phyloP scores from a whole-genome alignment of 2,329 filamentous ascomycete species.

The Phyllosticta paracitricarpa region DNA sequence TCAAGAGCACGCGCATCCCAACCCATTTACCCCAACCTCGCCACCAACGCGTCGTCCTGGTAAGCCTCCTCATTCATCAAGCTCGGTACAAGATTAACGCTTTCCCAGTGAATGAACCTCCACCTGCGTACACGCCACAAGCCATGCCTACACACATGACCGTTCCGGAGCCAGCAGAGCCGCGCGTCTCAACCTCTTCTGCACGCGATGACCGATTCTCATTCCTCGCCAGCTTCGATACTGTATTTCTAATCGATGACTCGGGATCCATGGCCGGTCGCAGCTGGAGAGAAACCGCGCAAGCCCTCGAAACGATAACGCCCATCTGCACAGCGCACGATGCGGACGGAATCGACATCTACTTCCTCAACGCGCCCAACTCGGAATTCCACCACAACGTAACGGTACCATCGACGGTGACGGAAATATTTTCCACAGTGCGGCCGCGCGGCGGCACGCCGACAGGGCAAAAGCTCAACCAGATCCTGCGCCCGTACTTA shows the following conservation, averaged over 20 bases:
- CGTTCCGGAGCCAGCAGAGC: neutral
- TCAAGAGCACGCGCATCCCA: constrained; percentile 16
- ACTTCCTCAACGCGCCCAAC: constrained; percentile 71
- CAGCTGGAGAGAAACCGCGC: constrained; percentile 66
- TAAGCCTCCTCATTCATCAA: constrained; percentile 14
- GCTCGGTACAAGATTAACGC: neutral
- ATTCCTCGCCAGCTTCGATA: constrained; percentile 75
- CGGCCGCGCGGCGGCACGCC: constrained; percentile 59
- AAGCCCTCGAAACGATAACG: constrained; percentile 62
- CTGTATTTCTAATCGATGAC: constrained; percentile 84
- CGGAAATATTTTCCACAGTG: constrained; percentile 60
- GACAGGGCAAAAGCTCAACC: constrained; percentile 60
- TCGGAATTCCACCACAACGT: constrained; percentile 56
- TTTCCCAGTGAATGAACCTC: constrained; percentile 26
- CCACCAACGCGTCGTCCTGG: constrained; percentile 29
- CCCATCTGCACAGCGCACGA: constrained; percentile 76
- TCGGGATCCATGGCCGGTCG: constrained; percentile 72
- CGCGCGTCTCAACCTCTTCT: constrained; percentile 1
- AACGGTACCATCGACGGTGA: constrained; percentile 46
- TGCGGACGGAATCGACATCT: constrained; percentile 76
- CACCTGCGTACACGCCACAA: constrained; percentile 31
- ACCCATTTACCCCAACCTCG: constrained; percentile 16
- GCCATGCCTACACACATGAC: neutral
- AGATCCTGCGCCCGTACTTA: constrained; percentile 67
- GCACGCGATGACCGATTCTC: constrained; percentile 57